Percentiles rank a stretch among this genome's conserved stretches.
Evolutionary conservation across 305 asterid genomes (phyloP).

Genomic region (Solanum aculeatissimum): DNA sequence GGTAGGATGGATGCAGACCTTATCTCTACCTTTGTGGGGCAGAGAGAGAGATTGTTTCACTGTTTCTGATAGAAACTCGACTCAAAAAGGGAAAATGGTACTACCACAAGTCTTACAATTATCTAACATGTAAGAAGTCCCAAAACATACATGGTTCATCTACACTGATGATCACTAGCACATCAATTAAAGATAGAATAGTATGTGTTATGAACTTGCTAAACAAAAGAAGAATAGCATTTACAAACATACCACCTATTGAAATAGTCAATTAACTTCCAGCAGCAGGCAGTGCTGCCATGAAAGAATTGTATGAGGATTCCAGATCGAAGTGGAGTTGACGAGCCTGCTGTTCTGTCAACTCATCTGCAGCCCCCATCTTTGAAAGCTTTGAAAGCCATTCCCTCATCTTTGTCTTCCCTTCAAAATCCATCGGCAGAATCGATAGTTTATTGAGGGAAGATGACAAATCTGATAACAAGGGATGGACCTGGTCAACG

Average conservation of each 20-base stretch:
- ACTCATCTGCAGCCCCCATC: slow-evolving; percentile 90
- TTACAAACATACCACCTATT: slow-evolving; percentile 15
- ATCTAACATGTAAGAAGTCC: background rate
- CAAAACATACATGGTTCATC: background rate
- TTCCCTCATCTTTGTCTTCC: slow-evolving; percentile 75
- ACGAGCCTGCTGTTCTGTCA: slow-evolving; percentile 83
- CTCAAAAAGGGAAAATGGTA: background rate
- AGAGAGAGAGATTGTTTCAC: too few relatives aligned
- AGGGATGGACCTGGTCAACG: slow-evolving; percentile 77
- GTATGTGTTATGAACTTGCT: background rate
- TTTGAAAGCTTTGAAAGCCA: slow-evolving; percentile 70
- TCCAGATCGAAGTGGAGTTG: slow-evolving; percentile 86
- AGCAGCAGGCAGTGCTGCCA: slow-evolving; percentile 71
- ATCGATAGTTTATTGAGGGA: slow-evolving; percentile 67
- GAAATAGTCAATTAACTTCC: slow-evolving; percentile 25
- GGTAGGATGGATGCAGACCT: too few relatives aligned
- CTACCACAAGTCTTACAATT: background rate
- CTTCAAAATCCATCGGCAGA: slow-evolving; percentile 74
- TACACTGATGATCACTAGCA: background rate
- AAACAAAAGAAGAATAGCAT: slow-evolving; percentile 4
- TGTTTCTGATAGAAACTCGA: background rate
- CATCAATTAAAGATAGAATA: background rate
- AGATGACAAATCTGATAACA: slow-evolving; percentile 57
- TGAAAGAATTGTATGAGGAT: slow-evolving; percentile 78
- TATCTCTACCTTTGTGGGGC: too few relatives aligned